Base-by-base conservation (phyloP, 306 rosid genomes). In the Macrotyloma uniflorum region DNA sequence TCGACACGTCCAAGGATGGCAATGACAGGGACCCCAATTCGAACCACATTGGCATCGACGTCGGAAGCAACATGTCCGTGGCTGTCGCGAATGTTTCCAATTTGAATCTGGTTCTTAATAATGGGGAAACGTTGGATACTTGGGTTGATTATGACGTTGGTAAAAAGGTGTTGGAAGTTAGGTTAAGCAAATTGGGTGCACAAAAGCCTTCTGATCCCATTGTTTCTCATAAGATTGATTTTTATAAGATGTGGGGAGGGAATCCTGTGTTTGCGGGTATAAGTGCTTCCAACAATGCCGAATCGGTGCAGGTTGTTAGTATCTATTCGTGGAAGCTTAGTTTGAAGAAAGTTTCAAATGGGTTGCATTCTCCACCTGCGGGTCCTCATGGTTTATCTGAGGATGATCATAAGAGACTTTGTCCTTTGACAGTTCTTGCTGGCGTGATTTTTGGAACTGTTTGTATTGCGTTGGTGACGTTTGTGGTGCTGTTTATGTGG, bases 141-240 rank as follows among this genome's bases (percentile, higher is more conserved):
- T 90, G 97, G 97, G 75, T 93, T 23, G 96, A 93, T 89, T 93
- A 90, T 57, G 83, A 85, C 15, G 75, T 83, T 3, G 67, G 85
- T 24, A 81, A 88, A 7, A 82, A 87, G 28, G 75, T 51, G 18
- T 38, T 93, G 55, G 91, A 90, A 47, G 81, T 87, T 45, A 83
- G 97, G 77, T 32, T 89, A 74, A 47, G 80, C 53, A 87, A 81
- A 74, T 45, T 8, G 16, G 86, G 87, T 4, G 90, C 84, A 16
- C 5, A 79, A 1, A 85, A 87, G 78, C 92, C 96, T 8, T 22
- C 40, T 1, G 33, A 75, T 61, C 93, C 97, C 0, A 78, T 80
- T n/a, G 57, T 76, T 4, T 87, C 88, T 5, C 77, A 86, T 69
- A 8, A 24, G 0, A 76, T 89, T 35, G 93, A 90, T 89, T 64